These are phyloP conservation scores for Pterocarpus macrocarpus DNA, from an alignment of 306 rosid species.

Conservation along the genomic window DNA sequence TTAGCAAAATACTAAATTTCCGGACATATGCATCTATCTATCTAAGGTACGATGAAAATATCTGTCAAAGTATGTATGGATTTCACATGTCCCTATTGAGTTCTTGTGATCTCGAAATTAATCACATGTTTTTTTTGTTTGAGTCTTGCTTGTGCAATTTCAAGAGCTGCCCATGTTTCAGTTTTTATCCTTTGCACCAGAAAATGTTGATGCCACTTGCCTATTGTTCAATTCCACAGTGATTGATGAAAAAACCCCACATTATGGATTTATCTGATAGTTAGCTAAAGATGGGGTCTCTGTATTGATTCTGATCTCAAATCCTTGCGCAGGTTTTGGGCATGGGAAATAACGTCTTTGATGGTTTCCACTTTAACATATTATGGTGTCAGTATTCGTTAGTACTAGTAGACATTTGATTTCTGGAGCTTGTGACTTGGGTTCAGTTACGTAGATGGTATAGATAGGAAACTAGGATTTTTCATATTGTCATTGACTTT, in stretches of 20 bases:
- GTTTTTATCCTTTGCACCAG: conserved; percentile 14
- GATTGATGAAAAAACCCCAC: conserved; percentile 36
- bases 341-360: conserved; percentile 51
- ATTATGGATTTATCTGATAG: conserved; percentile 27
- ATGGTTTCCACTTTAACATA: conserved; percentile 56
- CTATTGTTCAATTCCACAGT: conserved; percentile 18
- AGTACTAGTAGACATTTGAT: conserved; percentile 61
- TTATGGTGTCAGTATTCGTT: conserved; percentile 70
- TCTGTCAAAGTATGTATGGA: not conserved
- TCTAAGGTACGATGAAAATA: conserved; percentile 49
- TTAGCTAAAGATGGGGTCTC: not conserved
- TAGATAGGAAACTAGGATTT: conserved; percentile 52
- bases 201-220: conserved; percentile 7
- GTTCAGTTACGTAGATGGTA: conserved; percentile 56
- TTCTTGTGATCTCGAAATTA: conserved; percentile 4
- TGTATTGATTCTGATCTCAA: conserved; percentile 43
- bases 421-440: conserved; percentile 62
- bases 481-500: conserved; percentile 50
- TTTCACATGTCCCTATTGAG: not conserved
- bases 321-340: conserved; percentile 65
- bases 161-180: conserved; percentile 23
- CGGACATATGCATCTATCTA: conserved; percentile 33
- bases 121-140: conserved; percentile 5
- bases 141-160: conserved; percentile 30
- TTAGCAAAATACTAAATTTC: conserved; percentile 10